A percentile compares a stretch with the other conserved stretches of the same genome.
Evolutionary conservation across 2,329 filamentous ascomycete genomes (phyloP).

Genomic region (Cyphellophora europaea): DNA sequence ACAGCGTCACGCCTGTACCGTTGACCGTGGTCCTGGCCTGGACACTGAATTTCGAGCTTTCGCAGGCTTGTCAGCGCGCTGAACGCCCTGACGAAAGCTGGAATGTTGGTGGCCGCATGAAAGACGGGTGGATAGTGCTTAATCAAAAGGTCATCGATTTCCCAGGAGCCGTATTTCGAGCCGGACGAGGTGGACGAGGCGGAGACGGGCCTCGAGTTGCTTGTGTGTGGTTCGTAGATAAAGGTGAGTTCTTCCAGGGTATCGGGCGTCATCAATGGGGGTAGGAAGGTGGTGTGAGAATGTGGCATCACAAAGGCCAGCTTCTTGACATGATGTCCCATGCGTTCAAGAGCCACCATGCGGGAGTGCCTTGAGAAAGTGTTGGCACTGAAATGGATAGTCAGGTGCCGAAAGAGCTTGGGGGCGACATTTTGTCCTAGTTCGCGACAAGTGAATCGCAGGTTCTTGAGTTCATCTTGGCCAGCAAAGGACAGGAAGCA

Average conservation of each 20-base stretch:
- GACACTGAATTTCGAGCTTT: conserved; percentile 68
- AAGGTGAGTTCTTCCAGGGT: conserved; percentile 73
- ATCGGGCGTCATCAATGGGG: conserved; percentile 69
- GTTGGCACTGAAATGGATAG: conserved; percentile 44
- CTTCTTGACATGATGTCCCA: conserved; percentile 70
- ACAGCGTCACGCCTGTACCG: conserved; percentile 68
- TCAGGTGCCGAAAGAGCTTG: conserved; percentile 33
- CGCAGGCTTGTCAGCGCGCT: conserved; percentile 58
- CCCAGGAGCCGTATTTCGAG: conserved; percentile 70
- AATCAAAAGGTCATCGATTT: conserved; percentile 71
- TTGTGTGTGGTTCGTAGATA: conserved; percentile 66
- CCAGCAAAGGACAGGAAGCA: conserved; percentile 23
- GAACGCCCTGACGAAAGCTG: conserved; percentile 71
- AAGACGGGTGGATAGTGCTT: conserved; percentile 84
- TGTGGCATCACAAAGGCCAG: conserved; percentile 72
- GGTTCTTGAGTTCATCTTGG: conserved; percentile 24
- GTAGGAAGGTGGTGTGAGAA: conserved; percentile 67
- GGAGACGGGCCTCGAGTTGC: conserved; percentile 48
- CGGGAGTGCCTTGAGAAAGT: conserved; percentile 67
- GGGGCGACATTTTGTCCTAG: conserved; percentile 25
- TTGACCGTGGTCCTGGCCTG: conserved; percentile 59
- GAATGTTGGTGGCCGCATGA: conserved; percentile 79
- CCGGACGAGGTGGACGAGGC: conserved; percentile 34
- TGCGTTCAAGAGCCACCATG: conserved; percentile 63
- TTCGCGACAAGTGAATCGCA: conserved; percentile 28